Percentiles rank a stretch among this genome's conserved stretches.
These are phyloP conservation scores for Solanum chacoense DNA, from an alignment of 305 asterid genomes.

Conservation along the genomic window DNA sequence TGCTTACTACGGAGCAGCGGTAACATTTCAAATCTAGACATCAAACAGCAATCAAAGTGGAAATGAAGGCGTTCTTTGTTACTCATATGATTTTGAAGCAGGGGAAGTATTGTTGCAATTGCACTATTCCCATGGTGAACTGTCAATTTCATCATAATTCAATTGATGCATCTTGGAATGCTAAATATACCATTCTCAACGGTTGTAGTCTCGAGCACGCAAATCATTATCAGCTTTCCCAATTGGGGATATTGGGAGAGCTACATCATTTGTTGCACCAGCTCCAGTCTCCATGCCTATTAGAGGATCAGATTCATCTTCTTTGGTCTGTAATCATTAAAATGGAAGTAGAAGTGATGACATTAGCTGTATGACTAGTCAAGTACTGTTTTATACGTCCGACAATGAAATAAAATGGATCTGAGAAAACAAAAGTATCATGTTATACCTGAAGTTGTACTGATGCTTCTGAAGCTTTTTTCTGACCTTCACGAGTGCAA, in stretches of 20 bases:
- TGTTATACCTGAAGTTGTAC: slow-evolving; percentile 37
- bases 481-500: slow-evolving; percentile 48
- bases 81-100: slow-evolving; percentile 13
- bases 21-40: slow-evolving; percentile 21
- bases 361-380: background rate
- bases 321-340: slow-evolving; percentile 32
- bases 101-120: slow-evolving; percentile 20
- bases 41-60: background rate
- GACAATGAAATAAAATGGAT: background rate
- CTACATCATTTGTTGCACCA: slow-evolving; percentile 22
- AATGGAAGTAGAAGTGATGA: background rate
- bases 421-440: slow-evolving; percentile 4
- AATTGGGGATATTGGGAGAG: slow-evolving; percentile 31
- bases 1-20: slow-evolving; percentile 9
- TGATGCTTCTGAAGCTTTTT: slow-evolving; percentile 37
- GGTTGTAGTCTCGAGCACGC: slow-evolving; percentile 19
- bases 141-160: background rate
- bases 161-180: background rate
- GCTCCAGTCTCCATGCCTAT: slow-evolving; percentile 38
- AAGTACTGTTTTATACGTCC: background rate
- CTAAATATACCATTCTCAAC: background rate
- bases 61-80: background rate
- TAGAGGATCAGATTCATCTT: slow-evolving; percentile 57
- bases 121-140: slow-evolving; percentile 2
- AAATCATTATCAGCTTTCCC: slow-evolving; percentile 38